Evolutionary conservation across 2,329 filamentous ascomycete species (phyloP).

Genomic region (Lachnellula cervina): DNA sequence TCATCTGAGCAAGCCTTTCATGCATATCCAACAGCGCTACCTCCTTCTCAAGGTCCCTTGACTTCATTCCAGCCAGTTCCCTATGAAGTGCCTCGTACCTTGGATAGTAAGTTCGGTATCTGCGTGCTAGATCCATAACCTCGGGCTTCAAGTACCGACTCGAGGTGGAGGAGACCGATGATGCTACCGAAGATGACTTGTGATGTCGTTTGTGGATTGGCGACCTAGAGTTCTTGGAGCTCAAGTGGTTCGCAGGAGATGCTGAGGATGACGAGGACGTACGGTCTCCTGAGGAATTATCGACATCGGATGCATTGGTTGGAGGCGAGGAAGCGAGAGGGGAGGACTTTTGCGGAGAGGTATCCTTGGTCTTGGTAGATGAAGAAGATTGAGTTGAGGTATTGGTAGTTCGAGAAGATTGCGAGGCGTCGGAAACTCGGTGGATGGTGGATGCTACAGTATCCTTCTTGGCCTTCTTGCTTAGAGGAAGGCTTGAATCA

Average conservation of each 20-base stretch:
- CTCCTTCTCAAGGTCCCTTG: conserved; percentile 49
- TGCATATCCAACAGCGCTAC: conserved; percentile 50
- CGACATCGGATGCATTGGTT: conserved; percentile 60
- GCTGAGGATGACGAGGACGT: conserved; percentile 28
- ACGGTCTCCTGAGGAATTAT: conserved; percentile 33
- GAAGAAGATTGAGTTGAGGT: conserved; percentile 38
- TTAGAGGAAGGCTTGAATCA: conserved; percentile 27
- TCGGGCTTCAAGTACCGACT: conserved; percentile 40
- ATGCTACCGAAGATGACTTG: conserved; percentile 29
- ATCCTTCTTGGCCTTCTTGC: conserved; percentile 32
- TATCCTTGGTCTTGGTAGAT: conserved; percentile 40
- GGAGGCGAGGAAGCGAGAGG: conserved; percentile 61
- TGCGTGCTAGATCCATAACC: conserved; percentile 48
- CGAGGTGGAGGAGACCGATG: conserved; percentile 24
- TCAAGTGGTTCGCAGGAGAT: conserved; percentile 17
- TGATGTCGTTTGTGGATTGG: conserved; percentile 30
- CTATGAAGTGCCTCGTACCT: conserved; percentile 53
- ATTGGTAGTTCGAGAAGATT: conserved; percentile 40
- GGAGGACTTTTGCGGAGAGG: conserved; percentile 58
- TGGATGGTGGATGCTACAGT: neutral
- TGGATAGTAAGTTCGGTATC: conserved; percentile 52
- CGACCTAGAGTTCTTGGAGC: conserved; percentile 21
- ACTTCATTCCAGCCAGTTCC: conserved; percentile 43
- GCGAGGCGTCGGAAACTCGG: conserved; percentile 42
- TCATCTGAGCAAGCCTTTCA: conserved; percentile 49